phyloP scores from a whole-genome alignment of 73 alveolate genomes.

The Paramecium tetraurelia region DNA sequence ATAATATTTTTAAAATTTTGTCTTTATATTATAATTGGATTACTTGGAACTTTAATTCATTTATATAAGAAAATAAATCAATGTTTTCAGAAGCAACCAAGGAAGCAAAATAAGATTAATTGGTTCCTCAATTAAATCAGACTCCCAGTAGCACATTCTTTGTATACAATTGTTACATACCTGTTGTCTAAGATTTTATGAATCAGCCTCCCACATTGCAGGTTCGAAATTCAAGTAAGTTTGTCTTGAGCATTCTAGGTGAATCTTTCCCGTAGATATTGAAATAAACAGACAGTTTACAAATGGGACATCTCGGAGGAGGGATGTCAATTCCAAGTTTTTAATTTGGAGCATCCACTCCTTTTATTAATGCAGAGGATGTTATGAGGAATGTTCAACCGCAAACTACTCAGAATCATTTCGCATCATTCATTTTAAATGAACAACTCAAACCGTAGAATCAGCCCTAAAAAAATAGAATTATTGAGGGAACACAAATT shows the following conservation, averaged over 20 bases:
- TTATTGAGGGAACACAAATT: constrained; percentile 16
- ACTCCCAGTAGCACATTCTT: not conserved
- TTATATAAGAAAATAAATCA: not conserved
- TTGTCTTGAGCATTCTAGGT: not conserved
- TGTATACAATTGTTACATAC: constrained; percentile 11
- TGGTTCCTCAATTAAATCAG: not conserved
- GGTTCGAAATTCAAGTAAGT: not conserved
- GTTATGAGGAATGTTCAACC: not conserved
- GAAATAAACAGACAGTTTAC: not conserved
- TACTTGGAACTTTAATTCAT: not conserved
- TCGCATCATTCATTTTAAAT: not conserved
- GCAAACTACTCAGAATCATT: not conserved
- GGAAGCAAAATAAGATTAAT: not conserved
- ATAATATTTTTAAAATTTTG: too few relatives aligned
- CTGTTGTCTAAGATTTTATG: not conserved
- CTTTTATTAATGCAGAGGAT: not conserved
- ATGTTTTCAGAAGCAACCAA: not conserved
- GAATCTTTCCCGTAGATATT: not conserved
- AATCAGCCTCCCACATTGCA: not conserved
- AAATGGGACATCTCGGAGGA: not conserved
- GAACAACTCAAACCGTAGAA: not conserved
- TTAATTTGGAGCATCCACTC: constrained; percentile 19
- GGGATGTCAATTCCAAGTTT: not conserved
- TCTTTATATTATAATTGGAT: not conserved
- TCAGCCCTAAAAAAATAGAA: not conserved